Evolutionary conservation across 176 grass and related monocot genomes (phyloP).

Genomic region (Carex cristatella): DNA sequence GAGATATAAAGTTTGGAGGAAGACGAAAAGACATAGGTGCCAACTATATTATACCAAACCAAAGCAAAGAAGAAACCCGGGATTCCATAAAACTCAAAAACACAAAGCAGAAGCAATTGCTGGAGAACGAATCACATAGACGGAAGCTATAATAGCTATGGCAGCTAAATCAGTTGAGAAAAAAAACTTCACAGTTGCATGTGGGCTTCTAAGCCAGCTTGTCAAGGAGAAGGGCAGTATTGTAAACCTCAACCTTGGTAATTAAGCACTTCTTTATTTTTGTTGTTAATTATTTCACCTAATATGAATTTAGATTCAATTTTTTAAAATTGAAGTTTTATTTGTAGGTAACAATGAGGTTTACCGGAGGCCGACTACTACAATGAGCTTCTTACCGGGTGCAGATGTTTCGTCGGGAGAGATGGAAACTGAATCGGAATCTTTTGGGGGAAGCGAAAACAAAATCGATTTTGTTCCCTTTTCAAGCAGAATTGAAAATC

Average conservation of each 20-base stretch:
- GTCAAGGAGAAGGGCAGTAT: constrained; percentile 9
- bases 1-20: neutral
- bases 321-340: neutral
- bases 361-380: neutral
- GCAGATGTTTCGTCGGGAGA: neutral
- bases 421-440: constrained; percentile 2
- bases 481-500: neutral
- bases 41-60: constrained; percentile 10
- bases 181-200: constrained; percentile 18
- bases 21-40: neutral
- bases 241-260: constrained; percentile 21
- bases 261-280: neutral
- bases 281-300: neutral
- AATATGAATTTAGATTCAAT: neutral
- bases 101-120: neutral
- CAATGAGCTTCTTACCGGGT: neutral
- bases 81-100: neutral
- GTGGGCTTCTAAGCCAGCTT: constrained; percentile 27
- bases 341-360: constrained; percentile 27
- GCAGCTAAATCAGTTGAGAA: neutral
- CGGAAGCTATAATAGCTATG: neutral
- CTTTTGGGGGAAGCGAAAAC: neutral
- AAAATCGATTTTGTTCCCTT: neutral
- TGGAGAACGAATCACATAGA: neutral
- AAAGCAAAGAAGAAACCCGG: neutral